A percentile compares a stretch with the other conserved stretches of the same genome.
These are phyloP conservation scores for Coemansia interrupta DNA, from an alignment of 192 early-diverging fungal genomes.

Conservation along the genomic window DNA sequence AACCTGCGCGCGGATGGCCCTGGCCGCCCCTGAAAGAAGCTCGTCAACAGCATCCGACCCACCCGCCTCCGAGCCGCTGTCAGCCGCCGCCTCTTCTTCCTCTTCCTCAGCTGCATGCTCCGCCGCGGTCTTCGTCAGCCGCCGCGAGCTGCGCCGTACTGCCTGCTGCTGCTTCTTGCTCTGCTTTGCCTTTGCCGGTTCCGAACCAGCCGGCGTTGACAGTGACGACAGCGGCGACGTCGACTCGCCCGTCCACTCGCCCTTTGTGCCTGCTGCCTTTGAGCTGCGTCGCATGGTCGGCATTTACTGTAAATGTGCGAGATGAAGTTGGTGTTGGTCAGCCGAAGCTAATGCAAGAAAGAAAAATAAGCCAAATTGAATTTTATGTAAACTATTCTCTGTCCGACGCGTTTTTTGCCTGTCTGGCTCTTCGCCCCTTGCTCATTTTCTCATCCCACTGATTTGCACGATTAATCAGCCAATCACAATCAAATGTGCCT, in stretches of 20 bases:
- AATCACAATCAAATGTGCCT: no score
- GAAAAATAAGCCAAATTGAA: no score
- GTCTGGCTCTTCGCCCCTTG: no score
- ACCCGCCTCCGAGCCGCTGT: neutral
- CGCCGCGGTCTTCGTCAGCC: neutral
- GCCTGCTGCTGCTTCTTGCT: neutral
- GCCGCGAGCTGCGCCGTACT: neutral
- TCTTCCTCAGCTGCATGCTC: neutral
- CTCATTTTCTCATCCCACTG: no score
- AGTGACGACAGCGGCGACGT: constrained; percentile 39
- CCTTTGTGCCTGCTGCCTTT: neutral
- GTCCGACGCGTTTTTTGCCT: no score
- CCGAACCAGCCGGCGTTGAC: constrained; percentile 27
- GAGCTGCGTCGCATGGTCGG: constrained; percentile 36
- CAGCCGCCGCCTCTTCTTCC: constrained; percentile 5
- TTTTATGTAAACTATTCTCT: no score
- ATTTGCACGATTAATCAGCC: no score
- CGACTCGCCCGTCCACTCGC: constrained; percentile 23
- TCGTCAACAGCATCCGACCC: constrained; percentile 8
- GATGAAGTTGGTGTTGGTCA: no score
- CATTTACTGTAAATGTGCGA: constrained; percentile 3
- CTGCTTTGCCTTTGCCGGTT: neutral
- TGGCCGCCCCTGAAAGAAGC: constrained; percentile 20
- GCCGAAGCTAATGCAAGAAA: no score
- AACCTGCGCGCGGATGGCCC: constrained; percentile 15